Base-by-base conservation (phyloP, 805 yeast genomes). In the Cyberlindnera meyerae region DNA sequence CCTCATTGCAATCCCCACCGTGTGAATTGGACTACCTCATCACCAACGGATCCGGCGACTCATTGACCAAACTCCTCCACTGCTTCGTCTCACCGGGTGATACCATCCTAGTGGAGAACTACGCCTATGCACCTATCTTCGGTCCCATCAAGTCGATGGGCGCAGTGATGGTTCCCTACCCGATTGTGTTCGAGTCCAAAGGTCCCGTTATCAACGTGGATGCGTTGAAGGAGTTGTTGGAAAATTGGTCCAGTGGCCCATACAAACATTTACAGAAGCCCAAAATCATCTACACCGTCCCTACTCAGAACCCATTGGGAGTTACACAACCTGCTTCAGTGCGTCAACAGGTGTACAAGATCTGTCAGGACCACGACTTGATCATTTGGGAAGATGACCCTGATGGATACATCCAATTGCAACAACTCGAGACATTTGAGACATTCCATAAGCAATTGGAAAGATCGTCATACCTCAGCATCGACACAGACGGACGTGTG, bases 401-500 rank as follows among this genome's bases (percentile, higher is more conserved):
- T 0, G 79, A 79, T 52, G 82, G 79, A 61, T 83, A 77, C 60
- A 62, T 84, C 82, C 28, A 79, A 51, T 68, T 79, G 31, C 18
- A 37, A 3, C 18, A 26, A 7, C n/a, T 37, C 4, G 36, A 37
- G 12, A 16, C 42, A 6, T 43, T 52, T 15, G 65, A 64, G 34
- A 61, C 18, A 5, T 30, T 34, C 37, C 63, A 12, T 66, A 63
- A 44, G 65, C 26, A 30, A 13, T 4, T 42, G 9, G 6, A 3
- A 1, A 28, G 28, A 3, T 30, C 30, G 2, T 74, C 84, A 7
- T 75, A 77, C 61, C 57, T 82, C 29, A 69, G 75, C 12, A 48
- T 79, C 35, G 94, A 84, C 57, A 61, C 63, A 16, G 87, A 80
- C 36, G 94, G 94, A 24, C 68, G 93, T 41, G 93, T 84, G 11